These are phyloP conservation scores for Basidiobolus meristosporus DNA, from an alignment of 371 early-diverging fungal species.

Conservation along the genomic window DNA sequence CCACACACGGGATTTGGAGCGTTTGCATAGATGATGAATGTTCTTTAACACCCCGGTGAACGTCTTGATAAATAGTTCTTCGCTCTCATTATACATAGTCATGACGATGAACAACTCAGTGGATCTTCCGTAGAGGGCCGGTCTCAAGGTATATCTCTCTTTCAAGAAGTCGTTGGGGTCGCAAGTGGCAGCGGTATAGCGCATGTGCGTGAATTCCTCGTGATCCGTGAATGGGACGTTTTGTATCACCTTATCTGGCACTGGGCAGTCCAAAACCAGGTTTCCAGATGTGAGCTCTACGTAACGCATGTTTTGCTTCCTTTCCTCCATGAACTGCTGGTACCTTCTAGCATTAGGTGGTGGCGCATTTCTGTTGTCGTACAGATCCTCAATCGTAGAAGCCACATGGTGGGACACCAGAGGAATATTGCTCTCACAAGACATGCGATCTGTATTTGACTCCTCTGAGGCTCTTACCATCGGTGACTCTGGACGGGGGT, in stretches of 20 bases:
- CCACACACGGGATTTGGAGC: slow-evolving; percentile 44
- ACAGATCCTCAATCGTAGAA: slow-evolving; percentile 6
- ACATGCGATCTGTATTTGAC: too few species aligned
- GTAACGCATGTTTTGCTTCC: slow-evolving; percentile 18
- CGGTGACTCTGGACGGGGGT: too few species aligned
- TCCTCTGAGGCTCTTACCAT: too few species aligned
- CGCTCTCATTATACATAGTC: slow-evolving; percentile 82
- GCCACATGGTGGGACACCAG: too few species aligned
- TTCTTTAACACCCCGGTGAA: slow-evolving; percentile 59
- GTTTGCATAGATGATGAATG: slow-evolving; percentile 52
- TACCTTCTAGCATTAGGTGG: slow-evolving; percentile 18
- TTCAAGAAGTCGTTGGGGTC: slow-evolving; percentile 65
- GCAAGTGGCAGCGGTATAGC: slow-evolving; percentile 68
- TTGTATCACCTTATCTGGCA: slow-evolving; percentile 28
- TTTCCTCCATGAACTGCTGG: slow-evolving; percentile 26
- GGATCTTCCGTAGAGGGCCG: slow-evolving; percentile 41
- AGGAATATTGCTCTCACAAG: too few species aligned
- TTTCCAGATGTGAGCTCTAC: slow-evolving; percentile 46
- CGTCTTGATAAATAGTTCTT: slow-evolving; percentile 54
- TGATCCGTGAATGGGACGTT: slow-evolving; percentile 19
- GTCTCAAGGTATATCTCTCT: slow-evolving; percentile 59
- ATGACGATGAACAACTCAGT: slow-evolving; percentile 82
- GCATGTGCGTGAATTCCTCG: slow-evolving; percentile 52
- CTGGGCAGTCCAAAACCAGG: slow-evolving; percentile 43
- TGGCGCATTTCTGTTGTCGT: slow-evolving; percentile 15